Evolutionary conservation across 345 rosid genomes (phyloP).

Genomic region (Hibiscus tridactylites): DNA sequence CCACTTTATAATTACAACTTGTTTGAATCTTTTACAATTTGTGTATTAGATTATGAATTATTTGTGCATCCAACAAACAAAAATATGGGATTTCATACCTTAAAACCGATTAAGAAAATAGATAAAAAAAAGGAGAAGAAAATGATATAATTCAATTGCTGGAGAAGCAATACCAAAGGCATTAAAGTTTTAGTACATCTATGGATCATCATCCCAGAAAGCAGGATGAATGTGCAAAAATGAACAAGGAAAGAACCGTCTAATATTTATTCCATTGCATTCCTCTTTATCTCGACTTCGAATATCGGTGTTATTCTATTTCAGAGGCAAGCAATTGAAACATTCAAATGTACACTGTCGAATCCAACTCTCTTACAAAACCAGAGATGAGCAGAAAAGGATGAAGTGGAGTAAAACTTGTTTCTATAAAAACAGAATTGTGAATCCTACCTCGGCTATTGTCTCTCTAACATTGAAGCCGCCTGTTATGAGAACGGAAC

Average conservation of each 20-base stretch:
- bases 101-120: not conserved
- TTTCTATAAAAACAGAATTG: constrained; percentile 27
- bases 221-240: not conserved
- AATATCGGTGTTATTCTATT: constrained; percentile 9
- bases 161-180: not conserved
- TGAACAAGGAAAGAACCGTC: not conserved
- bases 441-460: constrained; percentile 33
- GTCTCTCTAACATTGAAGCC: constrained; percentile 18
- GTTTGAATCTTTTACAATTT: no score
- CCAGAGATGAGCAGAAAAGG: constrained; percentile 32
- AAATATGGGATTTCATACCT: not conserved
- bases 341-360: constrained; percentile 30
- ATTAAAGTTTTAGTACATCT: not conserved
- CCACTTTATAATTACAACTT: no score
- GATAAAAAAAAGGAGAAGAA: not conserved
- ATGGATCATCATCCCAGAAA: not conserved
- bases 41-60: not conserved
- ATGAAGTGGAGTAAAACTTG: constrained; percentile 15
- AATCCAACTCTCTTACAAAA: constrained; percentile 43
- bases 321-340: constrained; percentile 26
- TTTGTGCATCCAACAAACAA: not conserved
- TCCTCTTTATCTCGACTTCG: constrained; percentile 13
- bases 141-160: not conserved
- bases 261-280: constrained; percentile 12
- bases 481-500: constrained; percentile 15